Evolutionary conservation across 768 basidiomycete species (phyloP), one percentile per base, ranked within the genome.

Genomic region (Coprinopsis cinerea): DNA sequence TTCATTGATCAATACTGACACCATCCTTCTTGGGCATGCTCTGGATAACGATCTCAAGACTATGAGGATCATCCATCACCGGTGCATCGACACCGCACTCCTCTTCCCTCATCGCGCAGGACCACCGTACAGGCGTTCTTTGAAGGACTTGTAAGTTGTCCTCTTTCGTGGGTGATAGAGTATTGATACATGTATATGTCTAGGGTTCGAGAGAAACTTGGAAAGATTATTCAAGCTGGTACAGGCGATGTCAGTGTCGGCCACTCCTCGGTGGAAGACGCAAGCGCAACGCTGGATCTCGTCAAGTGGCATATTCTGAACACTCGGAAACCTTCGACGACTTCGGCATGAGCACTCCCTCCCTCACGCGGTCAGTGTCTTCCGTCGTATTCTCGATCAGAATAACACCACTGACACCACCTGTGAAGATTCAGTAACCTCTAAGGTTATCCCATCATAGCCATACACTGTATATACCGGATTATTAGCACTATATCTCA

Each of bases 41-140:
- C 74, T 98, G 17, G 95, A 98, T 54, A 98, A 98, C 64, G 96
- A 99, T 62, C 69, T 99, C 55, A 88, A 85, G 63, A 86, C 95
- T 6, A 68, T 99, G 54, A 77, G 96, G 14, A 82, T 98, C 58
- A 68, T 98, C 1, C 96, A 99, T 63, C 75, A 78, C 52, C 79
- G 73, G 53, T 84, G 92, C 53, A 76, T 99, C 25, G 96, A 99
- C 59, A 98, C 96, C 0, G 85, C 82, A 0, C 69, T 87, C 14
- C 69, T 98, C 13, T 95, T 94, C 59, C 92, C 91, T 7, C 96
- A 98, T 64, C 61, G 64, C 13, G 67, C 73, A 22, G 78, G 83
- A 0, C 73, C 79, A 10, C 94, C 95, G 3, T 95, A 82, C 62
- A 76, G 92, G 24, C 76, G 87, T 36, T 82, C 93, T 0, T 69